phyloP scores from a whole-genome alignment of 1,139 yeast species.

The Sugiyamaella grinbergsii region DNA sequence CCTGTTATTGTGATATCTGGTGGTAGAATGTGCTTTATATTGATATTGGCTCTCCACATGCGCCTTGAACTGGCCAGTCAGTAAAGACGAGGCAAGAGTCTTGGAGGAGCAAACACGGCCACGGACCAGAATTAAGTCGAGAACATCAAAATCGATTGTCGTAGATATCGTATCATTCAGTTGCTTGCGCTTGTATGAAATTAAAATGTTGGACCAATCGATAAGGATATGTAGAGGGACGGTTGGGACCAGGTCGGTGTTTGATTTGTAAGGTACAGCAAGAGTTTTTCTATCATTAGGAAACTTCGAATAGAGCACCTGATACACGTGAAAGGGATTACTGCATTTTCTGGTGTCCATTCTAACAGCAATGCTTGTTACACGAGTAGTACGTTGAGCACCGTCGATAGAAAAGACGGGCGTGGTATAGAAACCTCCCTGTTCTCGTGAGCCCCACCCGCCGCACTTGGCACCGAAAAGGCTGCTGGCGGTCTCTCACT shows the following conservation, averaged over 20 bases:
- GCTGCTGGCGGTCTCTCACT: constrained; percentile 3
- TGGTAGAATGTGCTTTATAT: constrained; percentile 9
- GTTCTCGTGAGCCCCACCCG: neutral
- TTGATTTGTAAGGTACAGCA: constrained; percentile 25
- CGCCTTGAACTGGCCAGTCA: neutral
- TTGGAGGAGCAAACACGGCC: constrained; percentile 26
- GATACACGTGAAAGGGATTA: constrained; percentile 1
- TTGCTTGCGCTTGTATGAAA: constrained; percentile 20
- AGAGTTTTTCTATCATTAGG: constrained; percentile 30
- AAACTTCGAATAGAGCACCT: constrained; percentile 22
- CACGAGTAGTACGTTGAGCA: no score
- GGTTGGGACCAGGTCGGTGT: neutral
- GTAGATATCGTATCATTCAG: constrained; percentile 4
- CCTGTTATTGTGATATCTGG: neutral
- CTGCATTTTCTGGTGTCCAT: no score
- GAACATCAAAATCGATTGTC: constrained; percentile 25
- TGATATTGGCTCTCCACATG: neutral
- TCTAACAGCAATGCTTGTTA: no score
- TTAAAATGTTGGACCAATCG: constrained; percentile 34
- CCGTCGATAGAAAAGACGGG: no score
- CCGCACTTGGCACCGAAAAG: neutral
- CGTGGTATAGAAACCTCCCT: neutral
- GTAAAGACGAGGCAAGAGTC: constrained; percentile 11
- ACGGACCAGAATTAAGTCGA: constrained; percentile 28
- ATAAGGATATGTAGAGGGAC: constrained; percentile 26